Conservation (phyloP, 768 basidiomycete genomes). For the Agrocybe chaxingu region DNA sequence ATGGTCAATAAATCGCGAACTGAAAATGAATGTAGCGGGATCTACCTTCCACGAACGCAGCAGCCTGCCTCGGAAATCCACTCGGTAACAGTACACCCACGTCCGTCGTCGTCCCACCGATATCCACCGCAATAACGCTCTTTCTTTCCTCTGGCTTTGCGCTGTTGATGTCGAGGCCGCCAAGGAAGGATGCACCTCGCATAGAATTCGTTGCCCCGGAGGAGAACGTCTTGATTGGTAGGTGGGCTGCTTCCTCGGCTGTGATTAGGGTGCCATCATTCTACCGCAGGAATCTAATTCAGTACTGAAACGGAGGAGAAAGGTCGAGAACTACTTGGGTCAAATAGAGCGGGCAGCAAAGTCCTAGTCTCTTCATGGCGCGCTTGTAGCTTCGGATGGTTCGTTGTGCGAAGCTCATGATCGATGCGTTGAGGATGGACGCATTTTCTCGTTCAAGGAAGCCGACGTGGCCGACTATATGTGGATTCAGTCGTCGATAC, state of each 20-base stretch:
- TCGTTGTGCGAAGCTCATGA: constrained; percentile 53
- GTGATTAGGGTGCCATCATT: constrained; percentile 56
- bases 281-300: constrained; percentile 15
- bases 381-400: constrained; percentile 53
- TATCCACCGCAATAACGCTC: constrained; percentile 52
- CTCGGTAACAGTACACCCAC: constrained; percentile 58
- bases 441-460: constrained; percentile 68
- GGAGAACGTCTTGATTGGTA: constrained; percentile 63
- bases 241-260: constrained; percentile 43
- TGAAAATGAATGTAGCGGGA: background rate
- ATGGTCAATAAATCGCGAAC: background rate
- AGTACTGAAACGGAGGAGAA: background rate
- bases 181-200: constrained; percentile 63
- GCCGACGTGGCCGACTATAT: constrained; percentile 51
- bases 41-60: constrained; percentile 49
- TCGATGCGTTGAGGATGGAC: constrained; percentile 62
- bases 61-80: constrained; percentile 62
- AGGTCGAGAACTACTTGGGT: constrained; percentile 29
- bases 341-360: constrained; percentile 49
- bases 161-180: constrained; percentile 28
- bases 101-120: constrained; percentile 67
- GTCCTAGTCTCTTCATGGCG: constrained; percentile 44
- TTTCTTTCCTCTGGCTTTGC: constrained; percentile 14
- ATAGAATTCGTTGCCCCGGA: constrained; percentile 68
- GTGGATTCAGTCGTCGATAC: background rate